A percentile compares a stretch with the other conserved stretches of the same genome.
These are phyloP conservation scores for Quercus phellos DNA, from an alignment of 331 rosid genomes.

Conservation along the genomic window DNA sequence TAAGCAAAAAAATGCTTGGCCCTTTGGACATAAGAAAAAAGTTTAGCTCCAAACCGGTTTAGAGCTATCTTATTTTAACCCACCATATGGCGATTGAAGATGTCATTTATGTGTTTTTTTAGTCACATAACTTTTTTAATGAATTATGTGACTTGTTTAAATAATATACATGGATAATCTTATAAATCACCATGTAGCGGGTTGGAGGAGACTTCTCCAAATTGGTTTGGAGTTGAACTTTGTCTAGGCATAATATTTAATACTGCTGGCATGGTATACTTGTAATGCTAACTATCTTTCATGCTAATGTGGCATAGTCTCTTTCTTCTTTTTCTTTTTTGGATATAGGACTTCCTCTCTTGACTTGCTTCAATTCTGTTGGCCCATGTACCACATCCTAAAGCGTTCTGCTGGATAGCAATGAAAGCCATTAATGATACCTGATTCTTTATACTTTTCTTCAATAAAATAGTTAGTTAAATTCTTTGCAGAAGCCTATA, in stretches of 20 bases:
- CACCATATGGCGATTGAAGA: too few species aligned
- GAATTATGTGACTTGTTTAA: too few species aligned
- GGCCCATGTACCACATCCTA: not conserved
- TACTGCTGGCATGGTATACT: not conserved
- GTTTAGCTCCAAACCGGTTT: too few species aligned
- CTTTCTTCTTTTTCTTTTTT: not conserved
- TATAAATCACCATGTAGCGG: too few species aligned
- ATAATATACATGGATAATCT: too few species aligned
- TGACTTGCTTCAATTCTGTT: not conserved
- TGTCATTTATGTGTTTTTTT: too few species aligned
- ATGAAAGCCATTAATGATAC: not conserved
- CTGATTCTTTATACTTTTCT: not conserved
- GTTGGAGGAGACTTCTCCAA: too few species aligned
- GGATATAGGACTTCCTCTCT: not conserved
- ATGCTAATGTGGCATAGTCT: not conserved
- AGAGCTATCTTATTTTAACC: too few species aligned
- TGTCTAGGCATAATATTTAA: too few species aligned
- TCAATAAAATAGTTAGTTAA: not conserved
- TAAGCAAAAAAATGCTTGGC: not conserved
- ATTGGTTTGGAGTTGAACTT: not conserved
- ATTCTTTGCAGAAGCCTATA: conserved; percentile 78
- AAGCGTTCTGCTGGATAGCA: not conserved
- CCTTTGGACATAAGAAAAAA: not conserved
- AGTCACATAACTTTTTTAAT: too few species aligned
- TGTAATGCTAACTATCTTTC: not conserved